Percentiles rank a stretch among this genome's conserved stretches.
Conservation (phyloP, 441 rosid species). For the Gossypium lobatum region DNA sequence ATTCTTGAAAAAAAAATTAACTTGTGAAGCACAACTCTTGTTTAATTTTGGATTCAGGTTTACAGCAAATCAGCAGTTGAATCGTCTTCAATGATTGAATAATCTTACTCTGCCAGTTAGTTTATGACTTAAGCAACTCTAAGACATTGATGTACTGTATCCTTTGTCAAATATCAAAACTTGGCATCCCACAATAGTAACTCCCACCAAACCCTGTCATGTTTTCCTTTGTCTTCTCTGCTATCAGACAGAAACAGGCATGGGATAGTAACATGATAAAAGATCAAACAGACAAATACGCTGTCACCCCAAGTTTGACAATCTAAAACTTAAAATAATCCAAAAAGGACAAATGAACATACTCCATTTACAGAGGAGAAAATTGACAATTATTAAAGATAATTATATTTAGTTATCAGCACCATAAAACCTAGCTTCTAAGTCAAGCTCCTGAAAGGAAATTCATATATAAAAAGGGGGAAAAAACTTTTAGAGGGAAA, state of each 20-base stretch:
- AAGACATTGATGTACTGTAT: slow-evolving; percentile 5
- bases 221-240: slow-evolving; percentile 13
- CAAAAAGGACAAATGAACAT: background rate
- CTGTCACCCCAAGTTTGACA: background rate
- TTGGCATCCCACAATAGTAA: slow-evolving; percentile 21
- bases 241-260: slow-evolving; percentile 10
- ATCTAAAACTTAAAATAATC: background rate
- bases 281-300: background rate
- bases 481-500: background rate
- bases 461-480: background rate
- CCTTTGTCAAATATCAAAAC: slow-evolving; percentile 17
- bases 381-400: background rate
- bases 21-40: background rate
- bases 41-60: background rate
- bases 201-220: slow-evolving; percentile 6
- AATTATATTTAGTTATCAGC: background rate
- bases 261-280: background rate
- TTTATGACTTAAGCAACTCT: background rate
- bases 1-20: background rate
- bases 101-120: background rate
- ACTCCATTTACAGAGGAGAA: background rate
- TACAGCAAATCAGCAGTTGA: background rate
- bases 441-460: background rate
- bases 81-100: background rate
- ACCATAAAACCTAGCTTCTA: background rate